These are phyloP conservation scores for Naganishia randhawae DNA, from an alignment of 768 basidiomycete species.

Conservation along the genomic window DNA sequence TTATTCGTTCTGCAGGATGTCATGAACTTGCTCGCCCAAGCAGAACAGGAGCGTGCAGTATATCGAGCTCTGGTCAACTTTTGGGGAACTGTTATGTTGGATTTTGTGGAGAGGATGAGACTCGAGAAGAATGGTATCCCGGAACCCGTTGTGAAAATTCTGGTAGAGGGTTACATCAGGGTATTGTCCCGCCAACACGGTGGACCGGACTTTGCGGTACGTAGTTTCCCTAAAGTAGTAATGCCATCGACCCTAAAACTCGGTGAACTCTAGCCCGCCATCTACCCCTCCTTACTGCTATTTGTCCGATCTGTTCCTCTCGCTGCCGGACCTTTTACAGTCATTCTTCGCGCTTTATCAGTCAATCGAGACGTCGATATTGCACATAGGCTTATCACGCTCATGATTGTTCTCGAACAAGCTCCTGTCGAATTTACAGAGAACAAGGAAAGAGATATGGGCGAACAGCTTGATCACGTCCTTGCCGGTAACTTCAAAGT, in stretches of 20 bases:
- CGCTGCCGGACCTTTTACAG: conserved; percentile 42
- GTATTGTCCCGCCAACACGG: conserved; percentile 33
- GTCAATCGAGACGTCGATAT: conserved; percentile 38
- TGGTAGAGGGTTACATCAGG: conserved; percentile 43
- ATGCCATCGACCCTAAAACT: neutral
- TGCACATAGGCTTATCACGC: conserved; percentile 42
- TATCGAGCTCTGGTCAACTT: conserved; percentile 77
- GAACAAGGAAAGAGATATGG: conserved; percentile 16
- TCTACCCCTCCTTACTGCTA: conserved; percentile 46
- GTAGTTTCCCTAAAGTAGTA: conserved; percentile 10
- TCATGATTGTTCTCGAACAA: conserved; percentile 44
- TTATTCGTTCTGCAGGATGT: conserved; percentile 67
- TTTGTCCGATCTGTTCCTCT: conserved; percentile 42
- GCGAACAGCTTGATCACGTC: conserved; percentile 27
- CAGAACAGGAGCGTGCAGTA: conserved; percentile 50
- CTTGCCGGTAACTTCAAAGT: conserved; percentile 21
- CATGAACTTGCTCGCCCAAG: conserved; percentile 60
- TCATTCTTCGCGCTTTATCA: conserved; percentile 36
- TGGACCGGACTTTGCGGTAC: conserved; percentile 42
- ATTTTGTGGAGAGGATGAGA: conserved; percentile 65
- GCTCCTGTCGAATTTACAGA: conserved; percentile 26
- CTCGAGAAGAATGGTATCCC: conserved; percentile 60
- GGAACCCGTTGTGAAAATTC: conserved; percentile 44
- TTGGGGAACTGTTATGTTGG: conserved; percentile 72
- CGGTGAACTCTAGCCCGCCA: conserved; percentile 35